phyloP scores from a whole-genome alignment of 495 filamentous ascomycete genomes.

The Articulospora tetracladia region DNA sequence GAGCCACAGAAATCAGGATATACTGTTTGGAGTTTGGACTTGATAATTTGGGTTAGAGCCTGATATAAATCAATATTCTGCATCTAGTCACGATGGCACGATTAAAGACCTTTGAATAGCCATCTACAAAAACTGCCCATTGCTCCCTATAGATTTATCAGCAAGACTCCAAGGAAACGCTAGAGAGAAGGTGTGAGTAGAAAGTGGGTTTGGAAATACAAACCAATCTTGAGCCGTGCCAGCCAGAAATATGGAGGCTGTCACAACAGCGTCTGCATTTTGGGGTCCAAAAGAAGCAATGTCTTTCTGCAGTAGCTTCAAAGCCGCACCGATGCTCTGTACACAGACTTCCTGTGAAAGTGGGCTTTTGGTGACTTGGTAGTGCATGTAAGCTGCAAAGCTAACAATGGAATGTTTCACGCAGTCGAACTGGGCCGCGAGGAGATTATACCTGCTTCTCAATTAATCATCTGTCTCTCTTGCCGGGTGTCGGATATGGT shows the following conservation, averaged over 20 bases:
- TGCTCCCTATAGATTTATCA: conserved; percentile 3
- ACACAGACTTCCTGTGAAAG: conserved; percentile 6
- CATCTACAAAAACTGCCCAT: conserved; percentile 13
- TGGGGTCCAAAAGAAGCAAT: conserved; percentile 3
- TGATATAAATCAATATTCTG: not conserved
- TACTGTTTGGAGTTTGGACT: not conserved
- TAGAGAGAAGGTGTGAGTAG: too few species aligned
- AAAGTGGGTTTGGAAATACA: not conserved
- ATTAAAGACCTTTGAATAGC: conserved; percentile 7
- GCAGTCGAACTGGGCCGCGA: not conserved
- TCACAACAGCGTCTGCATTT: conserved; percentile 12
- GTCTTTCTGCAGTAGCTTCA: conserved; percentile 9
- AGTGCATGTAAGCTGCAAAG: conserved; percentile 7
- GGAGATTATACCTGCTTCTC: conserved; percentile 3
- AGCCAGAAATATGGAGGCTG: conserved; percentile 11
- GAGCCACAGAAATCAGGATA: conserved; percentile 3
- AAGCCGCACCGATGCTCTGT: not conserved
- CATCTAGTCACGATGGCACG: not conserved
- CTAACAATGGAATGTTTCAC: conserved; percentile 8
- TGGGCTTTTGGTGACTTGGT: conserved; percentile 3
- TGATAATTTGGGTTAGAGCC: conserved; percentile 11
- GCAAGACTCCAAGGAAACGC: too few species aligned
- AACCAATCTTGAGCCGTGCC: conserved; percentile 5
- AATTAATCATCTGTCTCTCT: not conserved
- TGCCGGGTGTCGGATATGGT: too few species aligned